phyloP scores from a whole-genome alignment of 495 filamentous ascomycete species.

The Entonaema liquescens region DNA sequence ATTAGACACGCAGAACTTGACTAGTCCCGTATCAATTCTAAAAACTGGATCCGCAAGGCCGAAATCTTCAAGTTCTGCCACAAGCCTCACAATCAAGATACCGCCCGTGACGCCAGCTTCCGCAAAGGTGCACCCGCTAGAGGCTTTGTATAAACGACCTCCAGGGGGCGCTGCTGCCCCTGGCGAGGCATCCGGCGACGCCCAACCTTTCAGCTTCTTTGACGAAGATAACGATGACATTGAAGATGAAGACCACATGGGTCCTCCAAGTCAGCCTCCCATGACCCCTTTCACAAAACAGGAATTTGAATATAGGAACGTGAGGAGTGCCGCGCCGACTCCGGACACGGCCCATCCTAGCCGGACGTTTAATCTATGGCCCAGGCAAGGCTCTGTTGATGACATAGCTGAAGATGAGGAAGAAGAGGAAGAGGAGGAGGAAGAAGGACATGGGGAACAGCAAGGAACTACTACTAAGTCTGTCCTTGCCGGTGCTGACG shows the following conservation, averaged over 20 bases:
- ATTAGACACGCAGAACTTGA: slow-evolving; percentile 37
- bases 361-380: slow-evolving; percentile 62
- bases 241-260: slow-evolving; percentile 42
- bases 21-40: slow-evolving; percentile 23
- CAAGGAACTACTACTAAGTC: slow-evolving; percentile 47
- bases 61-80: slow-evolving; percentile 54
- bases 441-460: slow-evolving; percentile 46
- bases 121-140: slow-evolving; percentile 78
- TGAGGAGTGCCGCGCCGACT: slow-evolving; percentile 89
- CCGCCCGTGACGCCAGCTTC: slow-evolving; percentile 49
- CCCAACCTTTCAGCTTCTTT: slow-evolving; percentile 61
- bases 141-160: slow-evolving; percentile 86
- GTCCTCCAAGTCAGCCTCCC: slow-evolving; percentile 56
- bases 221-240: slow-evolving; percentile 56
- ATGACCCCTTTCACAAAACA: slow-evolving; percentile 82
- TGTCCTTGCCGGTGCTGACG: slow-evolving; percentile 32
- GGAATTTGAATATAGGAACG: slow-evolving; percentile 75
- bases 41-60: slow-evolving; percentile 43
- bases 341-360: slow-evolving; percentile 87
- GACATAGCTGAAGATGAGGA: slow-evolving; percentile 51
- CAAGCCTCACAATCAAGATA: slow-evolving; percentile 62
- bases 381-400: slow-evolving; percentile 46
- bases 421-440: slow-evolving; percentile 40
- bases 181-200: slow-evolving; percentile 31
- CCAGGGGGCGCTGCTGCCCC: slow-evolving; percentile 47